phyloP scores from a whole-genome alignment of 2,329 filamentous ascomycete species.

The Aspergillus aculeatus region DNA sequence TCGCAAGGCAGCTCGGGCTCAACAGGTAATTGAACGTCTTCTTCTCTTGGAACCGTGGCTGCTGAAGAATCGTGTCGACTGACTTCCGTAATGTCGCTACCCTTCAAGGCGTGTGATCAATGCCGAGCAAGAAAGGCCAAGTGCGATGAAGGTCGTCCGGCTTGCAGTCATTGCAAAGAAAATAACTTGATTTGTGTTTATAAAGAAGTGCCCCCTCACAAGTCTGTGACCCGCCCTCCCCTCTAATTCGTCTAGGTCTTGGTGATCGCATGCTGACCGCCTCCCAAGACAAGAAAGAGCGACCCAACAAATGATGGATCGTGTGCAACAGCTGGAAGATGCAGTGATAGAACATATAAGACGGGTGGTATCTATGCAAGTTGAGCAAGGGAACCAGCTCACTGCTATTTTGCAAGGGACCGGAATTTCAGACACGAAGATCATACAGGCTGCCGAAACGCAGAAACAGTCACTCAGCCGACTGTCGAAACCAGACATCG shows the following conservation, averaged over 20 bases:
- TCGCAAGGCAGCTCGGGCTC: slow-evolving; percentile 41
- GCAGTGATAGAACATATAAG: slow-evolving; percentile 26
- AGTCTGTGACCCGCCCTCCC: slow-evolving; percentile 56
- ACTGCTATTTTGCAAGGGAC: slow-evolving; percentile 6
- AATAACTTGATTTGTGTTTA: slow-evolving; percentile 83
- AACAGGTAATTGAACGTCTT: slow-evolving; percentile 32
- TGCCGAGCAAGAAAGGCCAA: slow-evolving; percentile 86
- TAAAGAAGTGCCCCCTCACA: slow-evolving; percentile 84
- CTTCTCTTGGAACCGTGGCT: background rate
- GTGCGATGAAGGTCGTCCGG: slow-evolving; percentile 81
- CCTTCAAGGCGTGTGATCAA: slow-evolving; percentile 76
- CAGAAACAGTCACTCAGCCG: slow-evolving; percentile 17
- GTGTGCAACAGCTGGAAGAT: slow-evolving; percentile 33
- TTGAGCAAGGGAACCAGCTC: slow-evolving; percentile 18
- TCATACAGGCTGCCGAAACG: slow-evolving; percentile 6
- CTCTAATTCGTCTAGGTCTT: background rate
- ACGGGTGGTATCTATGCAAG: slow-evolving; percentile 20
- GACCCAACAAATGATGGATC: slow-evolving; percentile 39
- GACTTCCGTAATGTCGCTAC: slow-evolving; percentile 5
- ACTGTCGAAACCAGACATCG: slow-evolving; percentile 27
- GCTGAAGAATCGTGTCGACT: background rate
- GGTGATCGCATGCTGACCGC: slow-evolving; percentile 8
- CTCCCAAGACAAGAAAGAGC: slow-evolving; percentile 41
- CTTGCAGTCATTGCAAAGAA: slow-evolving; percentile 82
- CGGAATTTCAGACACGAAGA: slow-evolving; percentile 4